Evolutionary conservation across 169 alveolate species (phyloP), one percentile per base, ranked within the genome.

Genomic region (Plasmodium sp.): DNA sequence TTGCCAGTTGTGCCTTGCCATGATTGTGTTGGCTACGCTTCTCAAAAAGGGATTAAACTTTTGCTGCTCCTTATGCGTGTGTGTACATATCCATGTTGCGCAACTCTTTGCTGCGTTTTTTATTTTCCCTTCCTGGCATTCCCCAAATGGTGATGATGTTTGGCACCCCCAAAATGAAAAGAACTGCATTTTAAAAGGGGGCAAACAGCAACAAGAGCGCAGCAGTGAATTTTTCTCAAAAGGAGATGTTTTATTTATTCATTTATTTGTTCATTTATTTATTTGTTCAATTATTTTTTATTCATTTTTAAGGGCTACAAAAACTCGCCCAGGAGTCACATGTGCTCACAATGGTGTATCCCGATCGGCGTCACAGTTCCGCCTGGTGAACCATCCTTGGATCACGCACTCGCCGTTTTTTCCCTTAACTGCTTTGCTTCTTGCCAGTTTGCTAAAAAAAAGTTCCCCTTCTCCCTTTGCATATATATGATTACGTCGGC

Each of bases 41-140:
- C 77, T 3, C n/a, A 22, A 67, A 67, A 67, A 67, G 3, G 33
- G 43, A 67, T 27, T 67, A 27, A 31, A 67, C 12, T 67, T 67
- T 67, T 67, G 41, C 77, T 67, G 43, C 41, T 80, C 31, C 56
- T 34, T 51, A 80, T 80, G 45, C 31, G 34, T 43, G 34, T 36
- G 84, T 80, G 84, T 33, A 41, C n/a, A 39, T 80, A 80, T 14
- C 84, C 84, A 80, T 80, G 41, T 43, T 41, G 27, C 33, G 27
- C 56, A 18, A 39, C 4, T 80, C 5, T 80, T 16, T 31, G 56
- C 22, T 80, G 84, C 36, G 34, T 45, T 80, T 80, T 36, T 43
- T 80, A 14, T 80, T 80, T 41, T 33, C 73, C 51, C 36, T 4
- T 39, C 12, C 43, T 80, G 56, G n/a, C 62, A 80, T 43, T 80